Evolutionary conservation across 768 basidiomycete genomes (phyloP), one percentile per base, ranked within the genome.

Genomic region (Tremella yokohamensis): DNA sequence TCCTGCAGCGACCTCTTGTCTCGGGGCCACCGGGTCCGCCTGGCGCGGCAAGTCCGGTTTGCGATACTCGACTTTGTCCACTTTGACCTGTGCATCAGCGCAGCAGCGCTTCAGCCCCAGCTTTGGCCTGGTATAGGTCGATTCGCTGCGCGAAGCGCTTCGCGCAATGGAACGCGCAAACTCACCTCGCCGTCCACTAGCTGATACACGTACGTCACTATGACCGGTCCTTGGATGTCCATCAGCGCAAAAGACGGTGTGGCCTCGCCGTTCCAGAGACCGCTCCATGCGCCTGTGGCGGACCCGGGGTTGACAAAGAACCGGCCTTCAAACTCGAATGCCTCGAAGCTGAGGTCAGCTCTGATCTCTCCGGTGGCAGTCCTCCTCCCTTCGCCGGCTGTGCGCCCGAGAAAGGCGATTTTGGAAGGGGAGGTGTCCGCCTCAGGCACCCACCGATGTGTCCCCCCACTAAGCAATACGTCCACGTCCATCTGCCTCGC

Each of bases 401-500:
- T n/a, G n/a, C n/a, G n/a, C n/a, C n/a, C n/a, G n/a, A n/a, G n/a
- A n/a, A n/a, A n/a, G n/a, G n/a, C n/a, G n/a, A n/a, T n/a, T n/a
- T n/a, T n/a, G n/a, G n/a, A n/a, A n/a, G n/a, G n/a, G n/a, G n/a
- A n/a, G n/a, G n/a, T n/a, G n/a, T n/a, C n/a, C n/a, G n/a, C n/a
- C n/a, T 34, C 29, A 11, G 29, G 6, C 4, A 11, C 29, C 73
- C 70, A 94, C 93, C 84, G 85, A 77, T 97, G 93, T 0, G 96
- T 98, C 69, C 91, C 91, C 0, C 96, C 96, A 1, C 87, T 89
- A 19, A 98, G 79, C 37, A 98, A 81, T 0, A 99, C 90, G 70
- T 99, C 96, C 2, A 97, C 96, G 73, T 98, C 94, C 89, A 99
- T 90, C 78, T 93, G 90, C 38, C 94, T 80, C 15, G 93, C 91